These are phyloP conservation scores for Chamaecrista fasciculata DNA, from an alignment of 306 rosid genomes.

Conservation along the genomic window DNA sequence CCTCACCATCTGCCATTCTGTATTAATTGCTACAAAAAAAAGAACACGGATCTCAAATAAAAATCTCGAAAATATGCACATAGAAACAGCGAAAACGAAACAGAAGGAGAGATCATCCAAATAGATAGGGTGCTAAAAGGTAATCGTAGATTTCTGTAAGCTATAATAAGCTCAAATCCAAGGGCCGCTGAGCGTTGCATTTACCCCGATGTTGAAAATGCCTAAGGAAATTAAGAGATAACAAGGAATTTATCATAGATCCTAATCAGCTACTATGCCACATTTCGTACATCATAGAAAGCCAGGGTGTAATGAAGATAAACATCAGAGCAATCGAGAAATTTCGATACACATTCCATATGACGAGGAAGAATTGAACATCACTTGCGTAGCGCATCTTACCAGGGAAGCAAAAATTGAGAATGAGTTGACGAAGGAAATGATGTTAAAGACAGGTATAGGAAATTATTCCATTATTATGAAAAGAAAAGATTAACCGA, in stretches of 20 bases:
- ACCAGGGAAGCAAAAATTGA: neutral
- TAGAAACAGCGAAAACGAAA: neutral
- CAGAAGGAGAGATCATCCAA: neutral
- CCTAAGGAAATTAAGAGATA: neutral
- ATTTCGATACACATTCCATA: neutral
- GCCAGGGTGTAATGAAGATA: neutral
- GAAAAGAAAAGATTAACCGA: neutral
- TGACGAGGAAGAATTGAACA: neutral
- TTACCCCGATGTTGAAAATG: neutral
- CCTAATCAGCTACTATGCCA: neutral
- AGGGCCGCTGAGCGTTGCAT: neutral
- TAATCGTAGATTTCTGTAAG: neutral
- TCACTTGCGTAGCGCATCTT: neutral
- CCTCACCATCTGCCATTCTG: slow-evolving; percentile 82
- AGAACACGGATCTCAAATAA: slow-evolving; percentile 15
- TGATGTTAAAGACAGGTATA: neutral
- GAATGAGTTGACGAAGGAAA: neutral
- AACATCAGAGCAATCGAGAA: neutral
- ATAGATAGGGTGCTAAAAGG: neutral
- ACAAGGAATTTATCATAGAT: slow-evolving; percentile 9
- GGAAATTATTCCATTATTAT: neutral
- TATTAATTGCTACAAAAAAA: slow-evolving; percentile 37
- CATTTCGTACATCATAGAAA: neutral
- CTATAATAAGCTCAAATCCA: neutral
- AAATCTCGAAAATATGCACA: neutral